Percentiles rank a stretch among this genome's conserved stretches.
Evolutionary conservation across 2,329 filamentous ascomycete genomes (phyloP).

Genomic region (Pseudomassariella vexata): DNA sequence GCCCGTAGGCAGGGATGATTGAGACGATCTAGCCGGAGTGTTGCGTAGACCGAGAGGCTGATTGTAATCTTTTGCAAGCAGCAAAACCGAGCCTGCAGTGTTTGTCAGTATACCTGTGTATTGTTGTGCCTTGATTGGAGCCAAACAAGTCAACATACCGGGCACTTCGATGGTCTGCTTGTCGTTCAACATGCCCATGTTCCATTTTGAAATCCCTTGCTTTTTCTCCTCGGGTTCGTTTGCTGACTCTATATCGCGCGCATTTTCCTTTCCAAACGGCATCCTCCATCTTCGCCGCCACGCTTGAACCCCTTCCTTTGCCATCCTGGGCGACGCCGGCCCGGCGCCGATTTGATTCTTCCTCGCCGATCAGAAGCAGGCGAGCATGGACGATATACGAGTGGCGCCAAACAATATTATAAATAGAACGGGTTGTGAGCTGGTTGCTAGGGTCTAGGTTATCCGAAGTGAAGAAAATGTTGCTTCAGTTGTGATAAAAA

Average conservation of each 20-base stretch:
- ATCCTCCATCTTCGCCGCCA: constrained; percentile 12
- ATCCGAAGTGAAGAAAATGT: too few relatives aligned
- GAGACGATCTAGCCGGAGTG: constrained; percentile 50
- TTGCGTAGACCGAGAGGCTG: constrained; percentile 55
- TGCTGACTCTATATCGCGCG: constrained; percentile 5
- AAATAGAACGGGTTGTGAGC: too few relatives aligned
- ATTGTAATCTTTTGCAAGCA: constrained; percentile 50
- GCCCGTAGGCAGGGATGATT: constrained; percentile 49
- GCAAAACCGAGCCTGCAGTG: constrained; percentile 49
- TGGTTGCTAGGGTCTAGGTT: too few relatives aligned
- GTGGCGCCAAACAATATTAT: too few relatives aligned
- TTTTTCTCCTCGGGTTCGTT: constrained; percentile 9
- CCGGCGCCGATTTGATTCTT: too few relatives aligned
- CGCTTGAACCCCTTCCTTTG: too few relatives aligned
- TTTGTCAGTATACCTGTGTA: constrained; percentile 5
- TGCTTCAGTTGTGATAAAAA: too few relatives aligned
- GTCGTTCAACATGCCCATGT: constrained; percentile 79
- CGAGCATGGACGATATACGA: too few relatives aligned
- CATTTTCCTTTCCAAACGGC: constrained; percentile 11
- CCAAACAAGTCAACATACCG: constrained; percentile 45
- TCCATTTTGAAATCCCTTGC: constrained; percentile 34
- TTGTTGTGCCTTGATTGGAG: too few relatives aligned
- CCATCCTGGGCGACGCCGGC: too few relatives aligned
- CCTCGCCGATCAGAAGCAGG: too few relatives aligned
- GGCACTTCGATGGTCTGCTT: constrained; percentile 79